Percentiles rank a stretch among this genome's conserved stretches.
Conservation (phyloP, 2,329 filamentous ascomycete species). For the Epichloe uncinata region DNA sequence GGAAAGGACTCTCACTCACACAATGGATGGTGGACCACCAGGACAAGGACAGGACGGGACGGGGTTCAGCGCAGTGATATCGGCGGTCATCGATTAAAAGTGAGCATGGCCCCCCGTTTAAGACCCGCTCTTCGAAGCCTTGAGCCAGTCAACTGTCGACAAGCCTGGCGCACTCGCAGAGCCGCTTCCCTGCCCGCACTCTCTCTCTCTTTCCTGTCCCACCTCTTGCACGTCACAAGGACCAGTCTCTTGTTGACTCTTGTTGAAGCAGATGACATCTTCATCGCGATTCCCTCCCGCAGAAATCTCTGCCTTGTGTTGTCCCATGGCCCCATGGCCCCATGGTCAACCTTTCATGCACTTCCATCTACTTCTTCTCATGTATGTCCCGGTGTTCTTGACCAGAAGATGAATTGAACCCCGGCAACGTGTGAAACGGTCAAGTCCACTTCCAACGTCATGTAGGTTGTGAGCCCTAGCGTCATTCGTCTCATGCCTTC, state of each 20-base stretch:
- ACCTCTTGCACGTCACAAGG: background rate
- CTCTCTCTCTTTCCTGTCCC: background rate
- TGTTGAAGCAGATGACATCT: background rate
- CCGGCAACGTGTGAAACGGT: background rate
- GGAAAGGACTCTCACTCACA: too few species aligned
- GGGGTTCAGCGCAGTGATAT: too few species aligned
- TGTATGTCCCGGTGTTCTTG: too few species aligned
- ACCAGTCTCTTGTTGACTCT: background rate
- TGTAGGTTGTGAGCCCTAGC: background rate
- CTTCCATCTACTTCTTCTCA: too few species aligned
- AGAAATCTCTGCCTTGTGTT: background rate
- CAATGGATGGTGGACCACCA: too few species aligned
- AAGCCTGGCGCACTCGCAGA: too few species aligned
- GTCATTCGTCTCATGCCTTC: slow-evolving; percentile 4
- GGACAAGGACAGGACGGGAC: too few species aligned
- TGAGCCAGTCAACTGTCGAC: background rate
- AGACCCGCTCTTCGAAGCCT: background rate
- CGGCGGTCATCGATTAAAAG: too few species aligned
- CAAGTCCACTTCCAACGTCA: background rate
- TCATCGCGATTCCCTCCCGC: background rate
- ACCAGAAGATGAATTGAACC: too few species aligned
- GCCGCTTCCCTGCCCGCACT: background rate
- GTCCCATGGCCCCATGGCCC: too few species aligned
- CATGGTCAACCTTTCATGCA: too few species aligned
- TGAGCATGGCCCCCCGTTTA: background rate